Evolutionary conservation across 1,139 yeast species (phyloP), one percentile per base, ranked within the genome.

Genomic region (Nakaseomyces delphensis): DNA sequence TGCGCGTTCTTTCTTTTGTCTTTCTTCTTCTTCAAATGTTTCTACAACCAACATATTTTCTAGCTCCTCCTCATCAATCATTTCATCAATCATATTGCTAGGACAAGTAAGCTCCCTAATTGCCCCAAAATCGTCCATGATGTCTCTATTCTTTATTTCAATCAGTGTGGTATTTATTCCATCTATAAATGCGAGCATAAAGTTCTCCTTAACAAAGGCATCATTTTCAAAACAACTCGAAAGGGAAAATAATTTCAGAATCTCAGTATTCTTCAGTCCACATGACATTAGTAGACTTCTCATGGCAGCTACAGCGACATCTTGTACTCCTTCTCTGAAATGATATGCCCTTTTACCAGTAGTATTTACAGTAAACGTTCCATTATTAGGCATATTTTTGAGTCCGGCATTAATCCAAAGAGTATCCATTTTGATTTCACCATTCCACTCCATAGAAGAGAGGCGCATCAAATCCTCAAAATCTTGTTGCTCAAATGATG

Each of bases 261-360:
- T 68, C 19, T 70, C 68, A 13, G 67, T 62, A 54, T 84, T 83
- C 46, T 77, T 79, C 47, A 87, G 65, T 0, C 93, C 96, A 9
- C 96, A 96, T 29, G 85, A 66, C 3, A 74, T 56, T 42, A 89
- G 66, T 32, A 91, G 56, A 0, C 89, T 84, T 43, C 74, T 74
- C 57, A 83, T 82, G 0, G 95, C 91, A 38, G 73, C 73, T 11
- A 82, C 57, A 39, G 95, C 64, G 1, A 85, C 72, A 25, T 77
- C 79, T 38, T 68, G 59, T 15, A 72, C 51, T 30, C 76, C 78
- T 42, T 69, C 73, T 19, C 61, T 45, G n/a, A 25, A 13, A 14
- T 27, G 31, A 28, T 18, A 29, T 3, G 25, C 29, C 7, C 23
- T 31, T 10, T 15, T 23, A 5, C 21, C 36, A n/a, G 15, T 16